Base-by-base conservation (phyloP, 2,329 filamentous ascomycete genomes). In the Aspergillus sp. region DNA sequence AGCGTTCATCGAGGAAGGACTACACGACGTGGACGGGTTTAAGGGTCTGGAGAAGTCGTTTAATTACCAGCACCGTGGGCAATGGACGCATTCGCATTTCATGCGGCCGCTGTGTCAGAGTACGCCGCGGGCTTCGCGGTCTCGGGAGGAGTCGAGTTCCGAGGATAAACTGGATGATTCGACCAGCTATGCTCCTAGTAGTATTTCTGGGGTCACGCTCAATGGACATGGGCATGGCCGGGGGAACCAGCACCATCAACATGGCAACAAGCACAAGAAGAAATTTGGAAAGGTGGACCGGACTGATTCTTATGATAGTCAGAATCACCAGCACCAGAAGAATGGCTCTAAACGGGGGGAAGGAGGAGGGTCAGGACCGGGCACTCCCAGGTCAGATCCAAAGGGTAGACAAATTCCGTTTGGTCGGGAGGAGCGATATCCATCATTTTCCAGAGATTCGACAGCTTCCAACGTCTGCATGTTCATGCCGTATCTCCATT, bases 401-500 rank as follows among this genome's bases (percentile, higher is more conserved):
- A 63, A 60, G 43, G 53, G 45, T 4, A 66, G 67, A n/a, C 19
- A 19, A 19, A 19, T 19, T 19, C 59, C 61, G 5, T 63, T 64
- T n/a, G 53, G 62, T 4, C 62, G 60, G 45, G 62, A 65, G 49
- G 62, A 65, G 49, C 62, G 29, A 58, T 64, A 50, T 52, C 59
- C 43, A 64, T 73, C 48, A 62, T 66, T 59, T 52, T 73, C 49
- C 43, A 60, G 58, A 41, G 61, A 66, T 4, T 50, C 52, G 19
- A 43, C 57, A 26, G 46, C 56, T 7, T 53, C 55, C 38, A 59
- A 62, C 50, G 58, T 68, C 47, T 61, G 63, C 38, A 49, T 64
- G 4, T 76, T 81, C 65, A 82, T 83, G 78, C 81, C 81, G 0
- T 84, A 82, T 54, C 64, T 84, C 3, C 80, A 83, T 57, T 83